These are phyloP conservation scores for Lentinula aciculospora DNA, from an alignment of 768 basidiomycete species.

Conservation along the genomic window DNA sequence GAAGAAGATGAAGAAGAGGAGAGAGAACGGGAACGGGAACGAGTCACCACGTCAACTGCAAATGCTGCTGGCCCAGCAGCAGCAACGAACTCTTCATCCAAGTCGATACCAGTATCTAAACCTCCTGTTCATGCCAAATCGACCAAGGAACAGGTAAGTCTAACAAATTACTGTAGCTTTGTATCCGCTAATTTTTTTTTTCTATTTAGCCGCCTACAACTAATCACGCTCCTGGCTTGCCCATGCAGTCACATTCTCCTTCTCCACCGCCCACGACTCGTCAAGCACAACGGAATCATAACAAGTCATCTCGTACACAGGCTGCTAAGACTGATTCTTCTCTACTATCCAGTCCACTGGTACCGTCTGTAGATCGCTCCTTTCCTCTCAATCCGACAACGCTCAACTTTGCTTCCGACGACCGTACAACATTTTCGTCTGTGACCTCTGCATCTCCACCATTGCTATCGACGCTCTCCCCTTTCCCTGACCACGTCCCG, in stretches of 20 bases:
- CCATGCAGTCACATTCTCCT: conserved; percentile 18
- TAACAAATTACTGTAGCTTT: conserved; percentile 9
- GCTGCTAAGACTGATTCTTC: conserved; percentile 11
- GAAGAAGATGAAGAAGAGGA: conserved; percentile 84
- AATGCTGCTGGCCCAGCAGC: not conserved
- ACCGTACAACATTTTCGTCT: conserved; percentile 9
- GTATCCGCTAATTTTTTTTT: conserved; percentile 8
- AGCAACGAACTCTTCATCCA: not conserved
- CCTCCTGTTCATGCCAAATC: not conserved
- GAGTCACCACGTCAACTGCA: conserved; percentile 17
- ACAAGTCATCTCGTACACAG: conserved; percentile 16
- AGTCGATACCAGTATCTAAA: not conserved
- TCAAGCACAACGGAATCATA: conserved; percentile 19
- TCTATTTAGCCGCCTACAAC: conserved; percentile 20
- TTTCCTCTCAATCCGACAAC: conserved; percentile 11
- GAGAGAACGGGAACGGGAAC: conserved; percentile 48
- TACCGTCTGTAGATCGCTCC: conserved; percentile 5
- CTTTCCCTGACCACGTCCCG: conserved; percentile 9
- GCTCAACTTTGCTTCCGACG: conserved; percentile 10
- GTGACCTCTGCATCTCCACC: conserved; percentile 15
- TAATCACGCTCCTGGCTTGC: conserved; percentile 9
- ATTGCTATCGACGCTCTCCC: conserved; percentile 19
- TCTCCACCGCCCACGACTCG: conserved; percentile 26
- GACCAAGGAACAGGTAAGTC: conserved; percentile 17
- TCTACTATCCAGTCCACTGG: not conserved